phyloP scores from a whole-genome alignment of 371 early-diverging fungal species.

The Rhizopus delemar region DNA sequence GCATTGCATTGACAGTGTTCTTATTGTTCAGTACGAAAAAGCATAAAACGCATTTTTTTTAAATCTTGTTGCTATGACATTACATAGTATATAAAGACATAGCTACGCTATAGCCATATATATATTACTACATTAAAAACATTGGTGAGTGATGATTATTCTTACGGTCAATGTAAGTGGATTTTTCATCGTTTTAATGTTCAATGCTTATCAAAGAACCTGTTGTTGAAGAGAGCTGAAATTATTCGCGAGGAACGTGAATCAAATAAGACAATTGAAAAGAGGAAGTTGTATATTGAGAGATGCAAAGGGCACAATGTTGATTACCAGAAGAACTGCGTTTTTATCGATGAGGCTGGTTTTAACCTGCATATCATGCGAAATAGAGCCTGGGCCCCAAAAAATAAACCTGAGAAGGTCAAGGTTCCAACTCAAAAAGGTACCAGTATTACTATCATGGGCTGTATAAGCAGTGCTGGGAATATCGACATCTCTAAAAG shows the following conservation, averaged over 20 bases:
- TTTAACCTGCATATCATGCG: constrained; percentile 14
- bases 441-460: constrained; percentile 7
- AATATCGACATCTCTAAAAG: constrained; percentile 10
- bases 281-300: constrained; percentile 15
- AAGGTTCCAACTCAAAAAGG: constrained; percentile 10
- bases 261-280: constrained; percentile 10
- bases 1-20: too few species aligned
- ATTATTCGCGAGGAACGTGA: constrained; percentile 13
- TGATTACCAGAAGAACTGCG: constrained; percentile 17
- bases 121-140: too few species aligned
- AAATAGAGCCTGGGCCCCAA: constrained; percentile 9
- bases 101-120: too few species aligned
- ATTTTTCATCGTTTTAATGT: too few species aligned
- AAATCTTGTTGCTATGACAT: too few species aligned
- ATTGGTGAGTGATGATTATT: too few species aligned
- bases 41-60: too few species aligned
- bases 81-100: too few species aligned
- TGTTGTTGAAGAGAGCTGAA: constrained; percentile 12
- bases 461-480: constrained; percentile 6
- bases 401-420: constrained; percentile 13
- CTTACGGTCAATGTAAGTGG: too few species aligned
- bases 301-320: constrained; percentile 13
- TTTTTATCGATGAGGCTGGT: constrained; percentile 20
- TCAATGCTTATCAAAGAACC: too few species aligned
- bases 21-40: too few species aligned